Evolutionary conservation across 352 stramenopile genomes (phyloP).

Genomic region (Pythium pyrilobum): DNA sequence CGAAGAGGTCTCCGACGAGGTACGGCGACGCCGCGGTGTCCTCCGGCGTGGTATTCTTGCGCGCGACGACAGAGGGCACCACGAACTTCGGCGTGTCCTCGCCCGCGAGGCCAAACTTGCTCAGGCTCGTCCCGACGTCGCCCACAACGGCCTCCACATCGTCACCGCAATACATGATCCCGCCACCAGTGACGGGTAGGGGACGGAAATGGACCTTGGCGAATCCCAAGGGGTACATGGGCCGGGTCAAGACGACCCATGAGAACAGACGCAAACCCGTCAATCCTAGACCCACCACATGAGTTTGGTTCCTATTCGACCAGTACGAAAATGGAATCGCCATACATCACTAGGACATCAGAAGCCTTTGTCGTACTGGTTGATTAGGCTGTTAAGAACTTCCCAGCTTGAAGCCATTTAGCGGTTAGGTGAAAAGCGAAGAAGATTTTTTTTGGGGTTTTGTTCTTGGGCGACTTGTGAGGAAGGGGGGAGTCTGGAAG

Average conservation of each 20-base stretch:
- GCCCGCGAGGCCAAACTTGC: slow-evolving; percentile 94
- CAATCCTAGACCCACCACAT: not conserved
- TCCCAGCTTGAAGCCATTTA: slow-evolving; percentile 13
- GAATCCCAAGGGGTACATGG: not conserved
- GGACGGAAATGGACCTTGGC: not conserved
- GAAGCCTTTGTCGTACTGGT: slow-evolving; percentile 1
- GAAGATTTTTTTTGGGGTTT: slow-evolving; percentile 16
- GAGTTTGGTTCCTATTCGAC: slow-evolving; percentile 2
- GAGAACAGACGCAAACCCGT: not conserved
- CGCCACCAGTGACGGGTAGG: not conserved
- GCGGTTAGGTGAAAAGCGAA: not conserved
- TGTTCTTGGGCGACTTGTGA: not conserved
- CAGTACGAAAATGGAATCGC: slow-evolving; percentile 4
- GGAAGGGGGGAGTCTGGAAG: slow-evolving; percentile 1
- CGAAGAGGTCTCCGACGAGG: slow-evolving; percentile 51
- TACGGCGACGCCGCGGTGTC: slow-evolving; percentile 9
- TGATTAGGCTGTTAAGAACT: slow-evolving; percentile 19
- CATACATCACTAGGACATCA: not conserved
- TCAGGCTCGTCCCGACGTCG: slow-evolving; percentile 87
- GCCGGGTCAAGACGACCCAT: not conserved
- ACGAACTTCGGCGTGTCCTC: slow-evolving; percentile 92
- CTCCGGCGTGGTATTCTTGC: slow-evolving; percentile 7
- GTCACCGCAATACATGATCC: slow-evolving; percentile 95
- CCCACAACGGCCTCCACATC: slow-evolving; percentile 95
- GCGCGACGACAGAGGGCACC: slow-evolving; percentile 65